Conservation (phyloP, 2,329 filamentous ascomycete species). For the Aspergillus melleus region DNA sequence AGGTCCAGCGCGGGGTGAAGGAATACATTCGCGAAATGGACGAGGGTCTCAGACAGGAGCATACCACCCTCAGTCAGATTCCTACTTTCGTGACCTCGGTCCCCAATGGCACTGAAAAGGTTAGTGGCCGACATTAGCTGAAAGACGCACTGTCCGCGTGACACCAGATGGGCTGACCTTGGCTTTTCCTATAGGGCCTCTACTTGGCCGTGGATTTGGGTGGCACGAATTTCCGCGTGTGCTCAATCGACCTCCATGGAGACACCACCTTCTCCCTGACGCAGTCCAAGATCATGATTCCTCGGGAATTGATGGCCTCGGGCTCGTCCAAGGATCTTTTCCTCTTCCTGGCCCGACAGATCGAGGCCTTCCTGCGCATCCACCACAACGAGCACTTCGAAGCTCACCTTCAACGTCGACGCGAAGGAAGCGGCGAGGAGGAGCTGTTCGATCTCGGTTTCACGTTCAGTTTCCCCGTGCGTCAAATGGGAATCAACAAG, state of each 20-base stretch:
- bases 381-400: conserved; percentile 89
- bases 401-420: conserved; percentile 64
- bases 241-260: conserved; percentile 88
- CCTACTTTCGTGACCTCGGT: conserved; percentile 95
- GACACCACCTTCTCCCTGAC: conserved; percentile 93
- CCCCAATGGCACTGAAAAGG: conserved; percentile 97
- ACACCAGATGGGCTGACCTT: conserved; percentile 15
- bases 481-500: conserved; percentile 93
- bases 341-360: conserved; percentile 86
- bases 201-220: conserved; percentile 98
- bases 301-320: conserved; percentile 84
- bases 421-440: conserved; percentile 65
- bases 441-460: conserved; percentile 93
- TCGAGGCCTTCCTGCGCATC: conserved; percentile 80
- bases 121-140: conserved; percentile 37
- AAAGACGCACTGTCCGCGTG: neutral
- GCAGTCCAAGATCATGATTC: conserved; percentile 89
- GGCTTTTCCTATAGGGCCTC: conserved; percentile 64
- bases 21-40: conserved; percentile 88
- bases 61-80: conserved; percentile 87
- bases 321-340: conserved; percentile 86
- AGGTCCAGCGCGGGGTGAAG: conserved; percentile 75
- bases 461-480: conserved; percentile 96
- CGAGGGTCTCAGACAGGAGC: conserved; percentile 76
- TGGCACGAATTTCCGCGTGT: conserved; percentile 97